These are phyloP conservation scores for Botrytis deweyae DNA, from an alignment of 2,329 filamentous ascomycete species.

Conservation along the genomic window DNA sequence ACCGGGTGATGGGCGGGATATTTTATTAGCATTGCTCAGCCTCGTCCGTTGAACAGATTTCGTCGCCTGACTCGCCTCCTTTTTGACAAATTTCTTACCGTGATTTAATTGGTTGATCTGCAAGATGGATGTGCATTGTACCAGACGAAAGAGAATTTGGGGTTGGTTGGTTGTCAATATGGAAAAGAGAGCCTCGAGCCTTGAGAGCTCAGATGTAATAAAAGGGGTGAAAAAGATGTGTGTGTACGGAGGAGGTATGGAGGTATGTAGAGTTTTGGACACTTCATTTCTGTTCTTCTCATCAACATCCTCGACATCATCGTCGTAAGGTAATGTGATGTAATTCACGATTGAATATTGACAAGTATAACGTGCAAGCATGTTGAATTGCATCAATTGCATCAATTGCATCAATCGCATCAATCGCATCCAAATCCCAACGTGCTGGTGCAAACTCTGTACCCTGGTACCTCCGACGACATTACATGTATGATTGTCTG, in stretches of 20 bases:
- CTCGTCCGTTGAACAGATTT: neutral
- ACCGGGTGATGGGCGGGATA: neutral
- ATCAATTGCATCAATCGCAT: neutral
- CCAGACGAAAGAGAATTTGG: neutral
- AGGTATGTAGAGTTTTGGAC: neutral
- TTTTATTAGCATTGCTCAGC: neutral
- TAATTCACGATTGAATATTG: neutral
- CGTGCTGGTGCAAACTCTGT: neutral
- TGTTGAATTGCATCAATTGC: neutral
- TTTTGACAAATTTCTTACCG: neutral
- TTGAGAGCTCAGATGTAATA: neutral
- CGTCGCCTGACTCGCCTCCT: neutral
- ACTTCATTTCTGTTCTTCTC: neutral
- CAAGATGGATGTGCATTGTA: constrained; percentile 7
- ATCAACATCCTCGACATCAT: neutral
- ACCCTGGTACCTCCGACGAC: neutral
- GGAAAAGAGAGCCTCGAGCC: neutral
- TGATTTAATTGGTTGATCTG: neutral
- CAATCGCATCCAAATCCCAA: neutral
- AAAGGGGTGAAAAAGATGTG: neutral
- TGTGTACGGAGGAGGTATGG: no score
- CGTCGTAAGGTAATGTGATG: no score
- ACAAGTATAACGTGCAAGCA: neutral
- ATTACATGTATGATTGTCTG: no score
- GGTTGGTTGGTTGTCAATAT: neutral